Evolutionary conservation across 768 basidiomycete species (phyloP), one percentile per base, ranked within the genome.

Genomic region (Lentinula sp.): DNA sequence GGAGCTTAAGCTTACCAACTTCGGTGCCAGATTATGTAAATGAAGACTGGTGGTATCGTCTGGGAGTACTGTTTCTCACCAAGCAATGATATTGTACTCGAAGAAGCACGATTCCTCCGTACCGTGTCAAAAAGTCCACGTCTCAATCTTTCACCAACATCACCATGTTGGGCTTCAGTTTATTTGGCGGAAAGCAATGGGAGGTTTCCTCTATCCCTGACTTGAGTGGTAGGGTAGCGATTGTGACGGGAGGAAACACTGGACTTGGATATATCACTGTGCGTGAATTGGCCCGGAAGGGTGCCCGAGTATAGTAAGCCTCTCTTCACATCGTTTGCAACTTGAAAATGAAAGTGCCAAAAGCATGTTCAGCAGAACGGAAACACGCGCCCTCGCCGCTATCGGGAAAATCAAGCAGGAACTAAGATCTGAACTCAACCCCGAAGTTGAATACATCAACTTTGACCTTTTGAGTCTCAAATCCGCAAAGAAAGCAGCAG

Each of bases 221-320:
- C 20, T 39, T 56, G 39, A 56, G 6, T 43, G 57, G 57, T 36
- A 45, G 57, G 6, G 57, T 59, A 6, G 57, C 57, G n/a, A 49
- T 63, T 20, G 62, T 63, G 23, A 63, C 62, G 9, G 62, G 62
- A 43, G 62, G 51, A 18, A 63, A 63, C 54, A 59, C 59, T 20
- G 62, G 62, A 28, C 23, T 63, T n/a, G 62, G 62, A 15, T 51
- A 37, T 39, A 36, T 45, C 10, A 61, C 62, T 50, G 59, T 56
- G 3, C 59, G 51, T 23, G 62, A 60, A 56, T 41, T 63, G 12
- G 62, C 60, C 12, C 49, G 62, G 3, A 49, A 56, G 51, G 62
- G 62, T 20, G 61, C 61, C 23, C 59, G 57, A 0, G 61, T 62
- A 46, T 62, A 62, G 49, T 52, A 23, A 41, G 61, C 33, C 8